Percentiles rank a stretch among this genome's conserved stretches.
phyloP scores from a whole-genome alignment of 1,284 basidiomycete genomes.

The Dichomitus squalens region DNA sequence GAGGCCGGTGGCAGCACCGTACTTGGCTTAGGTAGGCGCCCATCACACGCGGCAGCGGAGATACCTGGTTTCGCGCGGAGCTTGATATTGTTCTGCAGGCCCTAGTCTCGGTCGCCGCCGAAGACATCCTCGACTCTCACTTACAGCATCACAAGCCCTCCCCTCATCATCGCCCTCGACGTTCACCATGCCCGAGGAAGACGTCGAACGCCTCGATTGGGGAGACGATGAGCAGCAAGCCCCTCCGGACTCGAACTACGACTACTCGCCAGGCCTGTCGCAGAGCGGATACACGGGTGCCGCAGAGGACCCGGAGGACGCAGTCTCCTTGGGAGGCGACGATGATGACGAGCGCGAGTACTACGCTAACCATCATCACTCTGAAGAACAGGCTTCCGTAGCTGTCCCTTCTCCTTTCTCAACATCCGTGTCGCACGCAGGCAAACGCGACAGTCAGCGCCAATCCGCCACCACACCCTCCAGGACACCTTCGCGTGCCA shows the following conservation, averaged over 20 bases:
- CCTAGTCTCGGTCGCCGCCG: conserved; percentile 8
- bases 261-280: conserved; percentile 23
- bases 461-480: conserved; percentile 20
- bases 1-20: not conserved
- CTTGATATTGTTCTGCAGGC: not conserved
- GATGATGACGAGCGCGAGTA: conserved; percentile 57
- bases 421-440: conserved; percentile 11
- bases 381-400: conserved; percentile 28
- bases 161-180: not conserved
- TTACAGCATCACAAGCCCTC: not conserved
- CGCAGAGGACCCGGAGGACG: conserved; percentile 61
- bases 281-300: conserved; percentile 11
- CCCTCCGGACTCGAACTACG: conserved; percentile 24
- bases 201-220: conserved; percentile 74
- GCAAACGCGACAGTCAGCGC: conserved; percentile 27
- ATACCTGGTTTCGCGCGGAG: not conserved
- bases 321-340: conserved; percentile 71
- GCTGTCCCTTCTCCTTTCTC: conserved; percentile 15
- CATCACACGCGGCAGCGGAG: not conserved
- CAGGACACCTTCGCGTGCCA: conserved; percentile 24
- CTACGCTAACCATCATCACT: conserved; percentile 38
- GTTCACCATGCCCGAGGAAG: conserved; percentile 57
- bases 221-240: conserved; percentile 59
- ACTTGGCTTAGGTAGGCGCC: not conserved
- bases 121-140: conserved; percentile 9